Evolutionary conservation across 2,329 filamentous ascomycete species (phyloP), one percentile per base, ranked within the genome.

Genomic region (Ceratocystis variospora): DNA sequence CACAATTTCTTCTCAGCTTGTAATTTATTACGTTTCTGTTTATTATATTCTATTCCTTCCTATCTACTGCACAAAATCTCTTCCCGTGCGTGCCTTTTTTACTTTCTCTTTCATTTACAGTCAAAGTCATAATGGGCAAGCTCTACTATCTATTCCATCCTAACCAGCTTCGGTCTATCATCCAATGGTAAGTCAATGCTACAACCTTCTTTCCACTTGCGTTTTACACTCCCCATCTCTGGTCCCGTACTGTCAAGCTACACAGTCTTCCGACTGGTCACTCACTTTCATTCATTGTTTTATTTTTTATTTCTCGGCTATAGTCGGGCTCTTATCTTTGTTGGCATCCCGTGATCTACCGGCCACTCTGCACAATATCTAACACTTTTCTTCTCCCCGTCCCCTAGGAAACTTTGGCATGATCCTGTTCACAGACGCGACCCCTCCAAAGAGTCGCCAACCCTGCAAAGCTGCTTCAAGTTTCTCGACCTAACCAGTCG

Each of bases 401-500:
- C 25, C 7, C n/a, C 17, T 73, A 96, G 91, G 91, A 96, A 96
- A 79, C 79, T 96, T 71, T 97, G 92, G 91, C 94, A 97, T 79
- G 90, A 96, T 70, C 88, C 94, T 12, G 90, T 96, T 22, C 90
- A 97, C 79, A 83, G 82, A 74, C 89, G 93, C 73, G 83, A 96
- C 73, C 81, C 84, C 70, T 79, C 80, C 68, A 89, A 89, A 71
- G 94, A 97, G 77, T 80, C 85, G 33, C 79, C 81, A 65, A 87
- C 87, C 17, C 82, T 95, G 69, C 83, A 84, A 75, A 81, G 85
- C 80, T 97, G 94, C 80, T 97, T 96, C 79, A 79, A 88, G 70
- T 90, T 88, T 75, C 84, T 99, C 70, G 81, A 93, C 72, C 71
- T 88, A 79, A 99, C 94, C 64, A 96, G 92, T 74, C 89, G 94